A percentile compares a stretch with the other conserved stretches of the same genome.
Evolutionary conservation across 768 basidiomycete species (phyloP).

Genomic region (Saitozyma sp.): DNA sequence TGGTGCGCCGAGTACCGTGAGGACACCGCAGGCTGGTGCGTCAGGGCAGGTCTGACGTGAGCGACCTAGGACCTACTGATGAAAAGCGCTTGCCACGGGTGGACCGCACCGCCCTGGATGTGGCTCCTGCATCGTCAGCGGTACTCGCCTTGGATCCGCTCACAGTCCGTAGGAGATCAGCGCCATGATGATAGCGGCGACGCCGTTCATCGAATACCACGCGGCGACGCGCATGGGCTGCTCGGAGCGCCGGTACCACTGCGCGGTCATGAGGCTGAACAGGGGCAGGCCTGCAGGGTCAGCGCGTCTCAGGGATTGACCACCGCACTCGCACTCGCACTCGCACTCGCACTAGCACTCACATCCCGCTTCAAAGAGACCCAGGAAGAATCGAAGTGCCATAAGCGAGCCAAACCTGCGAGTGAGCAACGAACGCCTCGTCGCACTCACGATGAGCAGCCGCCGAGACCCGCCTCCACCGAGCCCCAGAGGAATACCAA

Average conservation of each 20-base stretch:
- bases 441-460: slow-evolving; percentile 31
- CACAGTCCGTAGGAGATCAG: slow-evolving; percentile 40
- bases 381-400: slow-evolving; percentile 47
- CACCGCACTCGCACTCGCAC: neutral
- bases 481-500: slow-evolving; percentile 48
- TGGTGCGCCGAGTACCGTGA: slow-evolving; percentile 44
- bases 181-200: slow-evolving; percentile 43
- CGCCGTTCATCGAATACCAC: slow-evolving; percentile 47
- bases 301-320: slow-evolving; percentile 7
- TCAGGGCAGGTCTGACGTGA: no score
- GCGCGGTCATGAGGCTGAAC: slow-evolving; percentile 53
- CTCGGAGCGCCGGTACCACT: slow-evolving; percentile 47
- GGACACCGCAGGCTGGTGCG: slow-evolving; percentile 41
- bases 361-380: slow-evolving; percentile 50
- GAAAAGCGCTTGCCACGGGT: slow-evolving; percentile 47
- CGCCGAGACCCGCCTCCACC: slow-evolving; percentile 16
- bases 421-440: slow-evolving; percentile 10
- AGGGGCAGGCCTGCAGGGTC: slow-evolving; percentile 38
- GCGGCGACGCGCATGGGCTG: slow-evolving; percentile 40
- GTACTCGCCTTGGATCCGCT: neutral
- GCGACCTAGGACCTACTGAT: slow-evolving; percentile 2
- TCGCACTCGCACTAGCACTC: neutral
- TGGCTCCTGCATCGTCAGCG: slow-evolving; percentile 25
- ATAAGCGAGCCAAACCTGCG: slow-evolving; percentile 25
- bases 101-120: slow-evolving; percentile 28